phyloP scores from a whole-genome alignment of 352 stramenopile species.

The Pythium scleroteichum region DNA sequence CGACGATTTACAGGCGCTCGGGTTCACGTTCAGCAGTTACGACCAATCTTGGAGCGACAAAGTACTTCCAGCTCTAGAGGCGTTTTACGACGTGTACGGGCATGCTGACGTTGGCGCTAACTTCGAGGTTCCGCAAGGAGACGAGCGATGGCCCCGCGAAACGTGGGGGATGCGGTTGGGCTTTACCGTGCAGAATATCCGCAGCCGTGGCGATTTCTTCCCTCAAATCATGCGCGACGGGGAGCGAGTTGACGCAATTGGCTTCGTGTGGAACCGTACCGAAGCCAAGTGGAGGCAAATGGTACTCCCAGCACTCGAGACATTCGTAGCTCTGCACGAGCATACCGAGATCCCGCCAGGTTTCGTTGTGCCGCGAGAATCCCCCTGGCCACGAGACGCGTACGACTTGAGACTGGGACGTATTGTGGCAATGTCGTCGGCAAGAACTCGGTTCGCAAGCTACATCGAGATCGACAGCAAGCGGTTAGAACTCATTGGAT shows the following conservation, averaged over 20 bases:
- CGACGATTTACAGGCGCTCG: slow-evolving; percentile 40
- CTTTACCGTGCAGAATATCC: slow-evolving; percentile 60
- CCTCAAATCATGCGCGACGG: slow-evolving; percentile 49
- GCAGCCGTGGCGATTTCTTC: slow-evolving; percentile 45
- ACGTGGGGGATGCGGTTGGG: slow-evolving; percentile 47
- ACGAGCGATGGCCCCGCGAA: slow-evolving; percentile 35
- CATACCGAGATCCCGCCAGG: slow-evolving; percentile 34
- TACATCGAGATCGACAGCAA: slow-evolving; percentile 56
- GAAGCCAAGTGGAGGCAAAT: slow-evolving; percentile 46
- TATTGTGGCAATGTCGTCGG: slow-evolving; percentile 27
- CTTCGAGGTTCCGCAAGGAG: slow-evolving; percentile 44
- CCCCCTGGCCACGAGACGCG: slow-evolving; percentile 40
- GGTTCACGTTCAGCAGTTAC: slow-evolving; percentile 49
- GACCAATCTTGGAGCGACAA: slow-evolving; percentile 54
- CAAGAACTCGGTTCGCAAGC: slow-evolving; percentile 37
- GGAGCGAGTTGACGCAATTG: slow-evolving; percentile 46
- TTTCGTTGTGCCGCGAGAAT: slow-evolving; percentile 53
- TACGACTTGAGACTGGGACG: slow-evolving; percentile 41
- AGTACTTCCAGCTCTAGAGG: slow-evolving; percentile 50
- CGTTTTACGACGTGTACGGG: slow-evolving; percentile 39
- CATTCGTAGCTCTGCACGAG: slow-evolving; percentile 40
- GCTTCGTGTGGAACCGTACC: slow-evolving; percentile 54
- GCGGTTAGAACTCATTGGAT: slow-evolving; percentile 47
- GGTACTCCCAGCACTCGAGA: slow-evolving; percentile 47
- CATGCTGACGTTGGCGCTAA: slow-evolving; percentile 39